Conservation (phyloP, 345 rosid genomes). For the Eucalyptus shirleyi region DNA sequence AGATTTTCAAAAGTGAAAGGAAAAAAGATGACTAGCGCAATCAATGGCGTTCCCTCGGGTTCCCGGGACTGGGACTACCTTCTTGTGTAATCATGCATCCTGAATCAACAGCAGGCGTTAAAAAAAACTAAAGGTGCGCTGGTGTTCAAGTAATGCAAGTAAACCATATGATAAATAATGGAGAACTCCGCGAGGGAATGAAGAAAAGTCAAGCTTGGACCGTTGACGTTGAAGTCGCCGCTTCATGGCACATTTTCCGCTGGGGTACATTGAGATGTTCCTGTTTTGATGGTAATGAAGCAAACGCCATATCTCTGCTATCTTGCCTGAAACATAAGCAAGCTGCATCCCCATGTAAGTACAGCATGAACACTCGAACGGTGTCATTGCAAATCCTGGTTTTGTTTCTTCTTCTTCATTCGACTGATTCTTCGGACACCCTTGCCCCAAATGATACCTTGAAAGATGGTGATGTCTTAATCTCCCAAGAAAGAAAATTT, state of each 20-base stretch:
- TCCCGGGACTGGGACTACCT: too few species aligned
- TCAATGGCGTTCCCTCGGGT: too few species aligned
- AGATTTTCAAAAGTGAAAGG: too few species aligned
- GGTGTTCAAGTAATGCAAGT: too few species aligned
- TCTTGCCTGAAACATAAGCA: background rate
- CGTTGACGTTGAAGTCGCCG: background rate
- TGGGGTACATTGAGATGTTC: background rate
- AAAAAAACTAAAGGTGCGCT: too few species aligned
- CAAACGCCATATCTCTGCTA: background rate
- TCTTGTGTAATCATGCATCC: too few species aligned
- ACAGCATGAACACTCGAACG: background rate
- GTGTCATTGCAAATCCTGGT: background rate
- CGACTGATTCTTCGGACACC: background rate
- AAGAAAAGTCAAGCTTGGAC: too few species aligned
- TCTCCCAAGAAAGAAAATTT: background rate
- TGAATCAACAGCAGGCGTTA: too few species aligned
- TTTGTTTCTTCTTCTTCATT: background rate
- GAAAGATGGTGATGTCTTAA: constrained; percentile 27
- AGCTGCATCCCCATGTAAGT: background rate
- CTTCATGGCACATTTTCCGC: background rate
- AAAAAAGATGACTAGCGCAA: too few species aligned
- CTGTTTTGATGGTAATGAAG: background rate
- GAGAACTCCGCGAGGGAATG: too few species aligned
- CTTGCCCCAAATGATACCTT: constrained; percentile 5
- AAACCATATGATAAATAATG: too few species aligned